Conservation (phyloP, 1,284 basidiomycete genomes). For the Thecaphora frezii region DNA sequence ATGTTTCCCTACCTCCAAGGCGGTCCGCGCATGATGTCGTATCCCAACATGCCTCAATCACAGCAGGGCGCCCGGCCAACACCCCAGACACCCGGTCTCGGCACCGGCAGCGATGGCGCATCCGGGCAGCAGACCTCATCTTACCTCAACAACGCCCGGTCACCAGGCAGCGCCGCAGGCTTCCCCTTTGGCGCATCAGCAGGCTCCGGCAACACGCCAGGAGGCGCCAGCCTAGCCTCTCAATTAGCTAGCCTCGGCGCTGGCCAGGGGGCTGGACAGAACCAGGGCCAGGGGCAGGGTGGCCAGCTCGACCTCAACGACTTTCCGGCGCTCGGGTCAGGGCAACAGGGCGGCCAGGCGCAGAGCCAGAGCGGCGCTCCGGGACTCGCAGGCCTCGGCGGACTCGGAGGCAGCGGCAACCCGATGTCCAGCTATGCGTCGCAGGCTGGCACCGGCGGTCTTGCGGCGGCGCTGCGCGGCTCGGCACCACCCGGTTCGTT, state of each 20-base stretch:
- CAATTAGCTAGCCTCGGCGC: constrained; percentile 20
- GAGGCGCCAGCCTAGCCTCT: constrained; percentile 31
- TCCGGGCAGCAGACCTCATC: not conserved
- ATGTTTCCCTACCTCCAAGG: constrained; percentile 44
- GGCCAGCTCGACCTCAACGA: constrained; percentile 43
- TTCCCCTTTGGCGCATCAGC: constrained; percentile 40
- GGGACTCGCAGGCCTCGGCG: constrained; percentile 14
- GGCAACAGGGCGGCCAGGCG: constrained; percentile 9
- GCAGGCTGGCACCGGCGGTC: constrained; percentile 40
- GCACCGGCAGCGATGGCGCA: not conserved
- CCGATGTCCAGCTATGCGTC: constrained; percentile 44
- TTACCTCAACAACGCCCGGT: constrained; percentile 1
- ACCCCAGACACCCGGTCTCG: not conserved
- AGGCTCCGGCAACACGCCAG: constrained; percentile 35
- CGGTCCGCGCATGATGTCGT: constrained; percentile 42
- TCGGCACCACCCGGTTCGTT: constrained; percentile 37
- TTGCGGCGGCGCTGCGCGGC: constrained; percentile 23
- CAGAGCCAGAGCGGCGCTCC: constrained; percentile 35
- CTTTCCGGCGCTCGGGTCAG: constrained; percentile 42
- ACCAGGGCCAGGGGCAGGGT: constrained; percentile 15
- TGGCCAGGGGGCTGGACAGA: not conserved
- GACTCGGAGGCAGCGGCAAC: constrained; percentile 12
- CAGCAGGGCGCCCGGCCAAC: constrained; percentile 15
- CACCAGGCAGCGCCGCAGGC: constrained; percentile 16
- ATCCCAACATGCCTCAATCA: constrained; percentile 36